A percentile compares a stretch with the other conserved stretches of the same genome.
Conservation (phyloP, 2,329 filamentous ascomycete genomes). For the Davidsoniella australis region DNA sequence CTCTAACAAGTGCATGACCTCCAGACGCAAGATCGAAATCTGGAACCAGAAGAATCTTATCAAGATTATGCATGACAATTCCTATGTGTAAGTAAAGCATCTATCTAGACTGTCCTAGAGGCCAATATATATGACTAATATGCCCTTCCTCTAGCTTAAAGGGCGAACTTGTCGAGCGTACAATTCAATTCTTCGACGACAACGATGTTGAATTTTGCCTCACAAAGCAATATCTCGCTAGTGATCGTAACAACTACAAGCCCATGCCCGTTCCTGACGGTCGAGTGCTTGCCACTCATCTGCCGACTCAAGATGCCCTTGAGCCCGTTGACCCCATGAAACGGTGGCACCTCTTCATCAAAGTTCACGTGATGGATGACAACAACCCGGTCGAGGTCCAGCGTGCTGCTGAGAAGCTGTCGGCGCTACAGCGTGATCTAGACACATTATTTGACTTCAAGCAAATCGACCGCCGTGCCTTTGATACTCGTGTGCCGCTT, state of each 20-base stretch:
- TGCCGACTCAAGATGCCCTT: conserved; percentile 32
- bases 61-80: conserved; percentile 33
- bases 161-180: conserved; percentile 35
- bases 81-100: conserved; percentile 27
- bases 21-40: conserved; percentile 41
- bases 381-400: conserved; percentile 40
- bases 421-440: conserved; percentile 28
- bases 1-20: conserved; percentile 26
- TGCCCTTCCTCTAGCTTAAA: conserved; percentile 26
- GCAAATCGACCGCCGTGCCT: conserved; percentile 32
- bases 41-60: conserved; percentile 32
- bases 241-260: conserved; percentile 18
- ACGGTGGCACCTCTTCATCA: conserved; percentile 39
- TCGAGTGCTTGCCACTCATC: conserved; percentile 15
- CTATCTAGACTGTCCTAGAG: no score
- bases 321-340: conserved; percentile 30
- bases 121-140: neutral
- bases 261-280: conserved; percentile 15
- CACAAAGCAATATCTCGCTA: conserved; percentile 28
- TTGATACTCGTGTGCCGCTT: conserved; percentile 32
- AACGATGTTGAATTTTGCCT: conserved; percentile 32
- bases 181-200: conserved; percentile 35
- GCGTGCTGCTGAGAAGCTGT: conserved; percentile 35
- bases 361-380: conserved; percentile 35
- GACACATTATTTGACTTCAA: conserved; percentile 36